These are phyloP conservation scores for Salvia rosmarinus DNA, from an alignment of 257 asterid species.

Conservation along the genomic window DNA sequence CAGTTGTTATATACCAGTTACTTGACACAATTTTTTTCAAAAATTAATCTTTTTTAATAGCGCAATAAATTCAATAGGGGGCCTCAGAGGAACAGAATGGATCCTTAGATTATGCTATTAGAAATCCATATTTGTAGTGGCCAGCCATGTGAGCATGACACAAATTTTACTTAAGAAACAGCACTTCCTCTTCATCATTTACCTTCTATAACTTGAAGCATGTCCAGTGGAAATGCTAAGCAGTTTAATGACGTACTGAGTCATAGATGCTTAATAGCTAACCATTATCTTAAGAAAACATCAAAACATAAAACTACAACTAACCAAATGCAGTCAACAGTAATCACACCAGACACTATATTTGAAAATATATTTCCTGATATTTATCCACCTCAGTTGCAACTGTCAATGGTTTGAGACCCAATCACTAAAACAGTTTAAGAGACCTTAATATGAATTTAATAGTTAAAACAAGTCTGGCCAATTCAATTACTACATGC, in stretches of 20 bases:
- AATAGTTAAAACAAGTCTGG: background rate
- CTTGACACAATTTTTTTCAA: background rate
- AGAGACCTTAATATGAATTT: background rate
- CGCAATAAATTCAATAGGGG: background rate
- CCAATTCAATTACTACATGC: background rate
- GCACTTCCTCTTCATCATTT: no score
- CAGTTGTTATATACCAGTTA: background rate
- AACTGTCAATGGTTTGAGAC: background rate
- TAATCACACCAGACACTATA: background rate
- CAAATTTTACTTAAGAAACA: no score
- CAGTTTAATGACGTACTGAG: background rate
- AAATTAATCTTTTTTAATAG: background rate
- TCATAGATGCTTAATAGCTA: background rate
- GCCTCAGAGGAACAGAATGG: no score
- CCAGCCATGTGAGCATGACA: no score
- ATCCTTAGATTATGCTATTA: no score
- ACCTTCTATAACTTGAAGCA: no score
- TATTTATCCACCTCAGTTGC: background rate
- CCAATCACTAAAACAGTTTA: background rate
- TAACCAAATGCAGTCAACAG: background rate
- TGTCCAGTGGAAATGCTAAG: no score
- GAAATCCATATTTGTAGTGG: no score
- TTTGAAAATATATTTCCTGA: background rate
- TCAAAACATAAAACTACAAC: background rate
- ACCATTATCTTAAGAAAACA: background rate